Evolutionary conservation across 768 basidiomycete genomes (phyloP).

Genomic region (Gloeophyllum trabeum): DNA sequence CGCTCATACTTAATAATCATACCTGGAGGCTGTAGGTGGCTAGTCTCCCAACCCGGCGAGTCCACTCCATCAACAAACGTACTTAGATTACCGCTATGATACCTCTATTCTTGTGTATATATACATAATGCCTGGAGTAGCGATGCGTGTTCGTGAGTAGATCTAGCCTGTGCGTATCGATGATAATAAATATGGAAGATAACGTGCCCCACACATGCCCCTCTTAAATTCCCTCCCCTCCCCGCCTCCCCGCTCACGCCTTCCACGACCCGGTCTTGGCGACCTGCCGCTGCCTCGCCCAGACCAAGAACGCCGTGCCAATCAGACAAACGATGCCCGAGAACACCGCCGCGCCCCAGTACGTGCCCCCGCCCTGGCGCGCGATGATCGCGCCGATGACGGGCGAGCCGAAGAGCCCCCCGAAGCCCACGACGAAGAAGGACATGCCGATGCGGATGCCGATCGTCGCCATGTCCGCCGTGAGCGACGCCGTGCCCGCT

Average conservation of each 20-base stretch:
- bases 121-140: no score
- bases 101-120: no score
- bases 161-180: no score
- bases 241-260: no score
- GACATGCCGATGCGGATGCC: constrained; percentile 15
- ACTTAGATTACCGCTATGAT: no score
- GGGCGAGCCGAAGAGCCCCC: constrained; percentile 11
- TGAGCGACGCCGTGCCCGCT: constrained; percentile 3
- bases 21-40: no score
- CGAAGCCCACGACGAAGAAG: constrained; percentile 8
- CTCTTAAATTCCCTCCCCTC: no score
- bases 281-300: not conserved
- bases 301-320: not conserved
- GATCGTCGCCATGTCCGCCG: constrained; percentile 5
- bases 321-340: not conserved
- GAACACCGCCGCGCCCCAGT: not conserved
- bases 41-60: no score
- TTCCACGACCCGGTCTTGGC: not conserved
- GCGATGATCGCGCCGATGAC: constrained; percentile 6
- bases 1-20: not conserved
- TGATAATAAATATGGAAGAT: no score
- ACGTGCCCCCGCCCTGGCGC: not conserved
- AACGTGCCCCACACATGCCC: no score
- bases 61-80: no score
- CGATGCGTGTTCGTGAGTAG: no score